A percentile compares a stretch with the other conserved stretches of the same genome.
Conservation (phyloP, 2,329 filamentous ascomycete species). For the Colletotrichum sp. region DNA sequence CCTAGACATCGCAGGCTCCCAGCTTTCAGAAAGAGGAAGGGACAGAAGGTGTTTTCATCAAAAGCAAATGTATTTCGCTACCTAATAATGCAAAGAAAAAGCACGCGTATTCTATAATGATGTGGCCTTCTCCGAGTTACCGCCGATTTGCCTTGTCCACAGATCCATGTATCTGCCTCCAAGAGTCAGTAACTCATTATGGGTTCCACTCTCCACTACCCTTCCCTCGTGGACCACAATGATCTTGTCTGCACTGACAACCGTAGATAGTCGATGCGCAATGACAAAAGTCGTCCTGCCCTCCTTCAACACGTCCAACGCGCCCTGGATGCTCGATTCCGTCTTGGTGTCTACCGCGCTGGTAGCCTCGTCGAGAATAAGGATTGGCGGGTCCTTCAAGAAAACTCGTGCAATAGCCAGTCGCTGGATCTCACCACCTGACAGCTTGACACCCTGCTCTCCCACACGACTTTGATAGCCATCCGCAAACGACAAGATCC, state of each 20-base stretch:
- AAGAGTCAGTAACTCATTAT: conserved; percentile 43
- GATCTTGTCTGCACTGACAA: conserved; percentile 4
- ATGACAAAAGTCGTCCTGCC: conserved; percentile 35
- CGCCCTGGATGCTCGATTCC: conserved; percentile 68
- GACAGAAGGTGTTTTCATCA: neutral
- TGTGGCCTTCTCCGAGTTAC: neutral
- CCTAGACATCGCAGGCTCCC: neutral
- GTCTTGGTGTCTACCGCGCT: conserved; percentile 66
- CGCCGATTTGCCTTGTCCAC: conserved; percentile 51
- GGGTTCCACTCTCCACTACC: neutral
- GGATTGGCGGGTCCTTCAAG: conserved; percentile 66
- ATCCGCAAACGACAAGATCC: conserved; percentile 55
- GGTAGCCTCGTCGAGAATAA: conserved; percentile 78
- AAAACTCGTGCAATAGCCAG: conserved; percentile 76
- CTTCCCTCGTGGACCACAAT: neutral
- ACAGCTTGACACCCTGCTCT: conserved; percentile 70
- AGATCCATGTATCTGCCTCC: conserved; percentile 56
- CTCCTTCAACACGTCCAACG: conserved; percentile 57
- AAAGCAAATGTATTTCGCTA: neutral
- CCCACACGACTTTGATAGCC: conserved; percentile 69
- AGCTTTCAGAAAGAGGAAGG: neutral
- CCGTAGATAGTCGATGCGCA: conserved; percentile 7
- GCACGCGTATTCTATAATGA: neutral
- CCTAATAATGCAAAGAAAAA: neutral
- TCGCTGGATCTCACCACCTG: conserved; percentile 75